Evolutionary conservation across 208 protist genomes (phyloP).

Genomic region (Angomonas ambiguus): DNA sequence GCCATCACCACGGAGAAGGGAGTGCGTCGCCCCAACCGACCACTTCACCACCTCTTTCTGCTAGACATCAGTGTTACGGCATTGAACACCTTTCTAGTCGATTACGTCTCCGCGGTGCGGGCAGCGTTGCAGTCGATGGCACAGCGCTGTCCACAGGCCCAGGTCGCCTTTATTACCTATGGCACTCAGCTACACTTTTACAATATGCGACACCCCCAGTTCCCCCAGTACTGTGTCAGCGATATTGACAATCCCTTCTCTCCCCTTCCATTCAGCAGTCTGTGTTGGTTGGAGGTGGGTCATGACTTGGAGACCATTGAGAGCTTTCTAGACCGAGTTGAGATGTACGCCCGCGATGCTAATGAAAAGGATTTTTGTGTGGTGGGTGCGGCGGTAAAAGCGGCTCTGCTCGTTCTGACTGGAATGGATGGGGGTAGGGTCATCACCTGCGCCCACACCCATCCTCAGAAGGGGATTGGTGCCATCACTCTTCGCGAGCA

Average conservation of each 20-base stretch:
- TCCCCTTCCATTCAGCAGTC: conserved; percentile 82
- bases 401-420: conserved; percentile 70
- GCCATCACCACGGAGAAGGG: conserved; percentile 51
- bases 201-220: conserved; percentile 64
- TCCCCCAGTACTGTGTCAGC: conserved; percentile 77
- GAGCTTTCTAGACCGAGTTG: conserved; percentile 52
- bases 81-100: conserved; percentile 49
- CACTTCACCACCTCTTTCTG: conserved; percentile 83
- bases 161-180: conserved; percentile 88
- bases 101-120: conserved; percentile 66
- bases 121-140: conserved; percentile 70
- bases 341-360: conserved; percentile 31
- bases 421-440: conserved; percentile 73
- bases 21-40: conserved; percentile 34
- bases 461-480: conserved; percentile 64
- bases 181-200: conserved; percentile 88
- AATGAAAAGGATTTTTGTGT: conserved; percentile 39
- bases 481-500: conserved; percentile 71
- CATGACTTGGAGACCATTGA: conserved; percentile 53
- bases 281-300: conserved; percentile 87
- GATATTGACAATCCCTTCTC: conserved; percentile 89
- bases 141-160: conserved; percentile 50
- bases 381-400: conserved; percentile 77
- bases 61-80: conserved; percentile 76
- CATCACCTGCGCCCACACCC: conserved; percentile 51